Conservation (phyloP, 805 yeast genomes). For the Wickerhamomyces chaumierensis region DNA sequence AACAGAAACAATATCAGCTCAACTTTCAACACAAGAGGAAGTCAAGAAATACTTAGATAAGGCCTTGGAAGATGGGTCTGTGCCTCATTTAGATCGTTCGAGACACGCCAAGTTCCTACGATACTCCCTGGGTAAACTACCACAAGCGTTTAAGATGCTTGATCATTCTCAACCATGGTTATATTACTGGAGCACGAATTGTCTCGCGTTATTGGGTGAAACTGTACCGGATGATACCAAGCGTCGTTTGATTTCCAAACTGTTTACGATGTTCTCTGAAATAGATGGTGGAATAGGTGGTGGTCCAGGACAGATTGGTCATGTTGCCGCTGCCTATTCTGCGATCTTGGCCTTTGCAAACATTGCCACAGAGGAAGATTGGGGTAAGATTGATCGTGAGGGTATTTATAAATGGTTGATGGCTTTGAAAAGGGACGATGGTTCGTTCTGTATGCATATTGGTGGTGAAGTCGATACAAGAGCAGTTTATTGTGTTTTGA, state of each 20-base stretch:
- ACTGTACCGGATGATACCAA: slow-evolving; percentile 17
- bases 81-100: slow-evolving; percentile 7
- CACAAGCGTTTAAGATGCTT: slow-evolving; percentile 25
- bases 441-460: slow-evolving; percentile 64
- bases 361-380: slow-evolving; percentile 30
- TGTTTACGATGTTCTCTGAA: slow-evolving; percentile 20
- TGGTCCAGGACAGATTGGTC: slow-evolving; percentile 73
- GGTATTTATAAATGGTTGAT: slow-evolving; percentile 54
- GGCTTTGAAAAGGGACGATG: slow-evolving; percentile 50
- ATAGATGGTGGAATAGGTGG: slow-evolving; percentile 71
- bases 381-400: slow-evolving; percentile 33
- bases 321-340: slow-evolving; percentile 79
- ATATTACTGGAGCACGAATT: slow-evolving; percentile 70
- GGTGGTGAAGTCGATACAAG: slow-evolving; percentile 83
- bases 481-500: slow-evolving; percentile 80
- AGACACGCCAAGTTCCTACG: slow-evolving; percentile 12
- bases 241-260: slow-evolving; percentile 19
- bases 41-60: slow-evolving; percentile 23
- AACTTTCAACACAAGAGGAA: slow-evolving; percentile 21
- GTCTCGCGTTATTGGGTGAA: slow-evolving; percentile 30
- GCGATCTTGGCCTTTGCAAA: slow-evolving; percentile 52
- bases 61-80: slow-evolving; percentile 9
- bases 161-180: slow-evolving; percentile 95
- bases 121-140: slow-evolving; percentile 13
- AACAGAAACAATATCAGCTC: slow-evolving; percentile 26